phyloP scores from a whole-genome alignment of 305 asterid genomes.

The Plantago coronopus region DNA sequence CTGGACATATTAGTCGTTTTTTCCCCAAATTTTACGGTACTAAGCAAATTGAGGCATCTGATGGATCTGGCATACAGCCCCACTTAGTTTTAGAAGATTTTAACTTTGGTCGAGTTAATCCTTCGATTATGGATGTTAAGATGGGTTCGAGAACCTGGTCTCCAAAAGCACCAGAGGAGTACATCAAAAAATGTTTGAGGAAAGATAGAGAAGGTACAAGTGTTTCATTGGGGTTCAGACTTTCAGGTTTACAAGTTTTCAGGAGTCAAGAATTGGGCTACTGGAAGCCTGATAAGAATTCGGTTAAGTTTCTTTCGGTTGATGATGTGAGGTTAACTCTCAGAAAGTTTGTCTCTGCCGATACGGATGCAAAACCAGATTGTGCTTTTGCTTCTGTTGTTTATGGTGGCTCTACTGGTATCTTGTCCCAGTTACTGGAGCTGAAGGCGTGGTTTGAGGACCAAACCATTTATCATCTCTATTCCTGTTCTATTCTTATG shows the following conservation, averaged over 20 bases:
- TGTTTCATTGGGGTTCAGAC: conserved; percentile 41
- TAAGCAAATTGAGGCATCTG: conserved; percentile 46
- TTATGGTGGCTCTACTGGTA: conserved; percentile 45
- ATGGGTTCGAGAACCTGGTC: conserved; percentile 57
- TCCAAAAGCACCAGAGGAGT: conserved; percentile 34
- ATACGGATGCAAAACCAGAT: conserved; percentile 32
- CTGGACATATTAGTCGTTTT: conserved; percentile 33
- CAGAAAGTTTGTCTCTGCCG: conserved; percentile 43
- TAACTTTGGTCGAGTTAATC: conserved; percentile 28
- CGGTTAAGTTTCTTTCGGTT: conserved; percentile 28
- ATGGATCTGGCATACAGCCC: conserved; percentile 49
- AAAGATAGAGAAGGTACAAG: conserved; percentile 44
- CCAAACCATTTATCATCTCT: conserved; percentile 43
- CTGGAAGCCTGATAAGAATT: conserved; percentile 37
- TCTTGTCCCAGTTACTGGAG: conserved; percentile 45
- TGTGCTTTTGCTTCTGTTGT: conserved; percentile 39
- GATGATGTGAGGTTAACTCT: conserved; percentile 35
- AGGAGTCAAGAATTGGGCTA: conserved; percentile 29
- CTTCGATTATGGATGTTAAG: conserved; percentile 50
- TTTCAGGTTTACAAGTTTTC: conserved; percentile 42
- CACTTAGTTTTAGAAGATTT: conserved; percentile 44
- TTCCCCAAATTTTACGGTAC: conserved; percentile 44
- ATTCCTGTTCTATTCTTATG: conserved; percentile 39
- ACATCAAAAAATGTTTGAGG: conserved; percentile 37
- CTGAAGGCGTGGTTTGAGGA: conserved; percentile 55